phyloP scores from a whole-genome alignment of 2,329 filamentous ascomycete genomes.

The Colletotrichum somersetense region DNA sequence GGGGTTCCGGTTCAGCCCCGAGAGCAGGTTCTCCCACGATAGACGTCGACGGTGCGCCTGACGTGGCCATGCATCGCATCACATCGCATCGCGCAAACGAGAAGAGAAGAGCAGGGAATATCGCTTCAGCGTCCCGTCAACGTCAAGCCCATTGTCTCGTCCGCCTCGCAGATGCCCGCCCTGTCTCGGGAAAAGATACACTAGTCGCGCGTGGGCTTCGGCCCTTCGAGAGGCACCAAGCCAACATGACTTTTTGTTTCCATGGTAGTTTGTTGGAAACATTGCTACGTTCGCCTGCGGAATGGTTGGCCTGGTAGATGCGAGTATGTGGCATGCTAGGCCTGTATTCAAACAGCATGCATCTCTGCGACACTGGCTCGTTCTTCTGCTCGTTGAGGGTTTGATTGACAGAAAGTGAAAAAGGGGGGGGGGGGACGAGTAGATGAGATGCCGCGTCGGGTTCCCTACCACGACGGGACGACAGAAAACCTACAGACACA shows the following conservation, averaged over 20 bases:
- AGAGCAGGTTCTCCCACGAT: neutral
- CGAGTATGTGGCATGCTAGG: slow-evolving; percentile 4
- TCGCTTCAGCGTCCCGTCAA: slow-evolving; percentile 3
- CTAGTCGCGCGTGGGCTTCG: neutral
- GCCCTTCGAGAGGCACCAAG: slow-evolving; percentile 6
- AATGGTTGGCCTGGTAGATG: slow-evolving; percentile 3
- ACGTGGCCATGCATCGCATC: slow-evolving; percentile 28
- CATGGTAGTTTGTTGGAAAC: neutral
- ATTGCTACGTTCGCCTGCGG: slow-evolving; percentile 21
- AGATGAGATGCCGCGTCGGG: slow-evolving; percentile 39
- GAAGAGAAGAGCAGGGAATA: neutral
- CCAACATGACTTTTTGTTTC: neutral
- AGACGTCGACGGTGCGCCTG: slow-evolving; percentile 11
- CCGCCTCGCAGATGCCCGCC: neutral
- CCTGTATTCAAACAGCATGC: slow-evolving; percentile 4
- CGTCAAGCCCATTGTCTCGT: slow-evolving; percentile 23
- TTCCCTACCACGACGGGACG: slow-evolving; percentile 20
- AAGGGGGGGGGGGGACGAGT: neutral
- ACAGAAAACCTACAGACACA: neutral
- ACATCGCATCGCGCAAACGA: slow-evolving; percentile 22
- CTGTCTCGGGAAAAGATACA: slow-evolving; percentile 4
- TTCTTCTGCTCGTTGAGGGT: neutral
- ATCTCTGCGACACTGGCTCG: slow-evolving; percentile 5
- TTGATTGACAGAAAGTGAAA: neutral
- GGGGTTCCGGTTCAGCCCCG: neutral